Conservation (phyloP, 768 basidiomycete species). For the Piloderma croceum region DNA sequence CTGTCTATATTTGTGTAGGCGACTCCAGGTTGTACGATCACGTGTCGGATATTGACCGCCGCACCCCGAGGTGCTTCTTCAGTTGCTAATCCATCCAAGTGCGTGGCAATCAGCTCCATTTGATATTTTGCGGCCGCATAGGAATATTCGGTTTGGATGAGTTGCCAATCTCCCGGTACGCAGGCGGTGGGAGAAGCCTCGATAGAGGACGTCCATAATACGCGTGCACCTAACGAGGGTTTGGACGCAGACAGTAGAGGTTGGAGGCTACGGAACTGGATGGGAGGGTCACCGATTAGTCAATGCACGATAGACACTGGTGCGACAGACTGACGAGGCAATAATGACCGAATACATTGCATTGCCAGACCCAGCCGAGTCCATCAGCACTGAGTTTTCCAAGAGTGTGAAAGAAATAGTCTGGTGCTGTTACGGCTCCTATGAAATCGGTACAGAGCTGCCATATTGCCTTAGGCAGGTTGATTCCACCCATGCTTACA, state of each 20-base stretch:
- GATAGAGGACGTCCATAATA: constrained; percentile 77
- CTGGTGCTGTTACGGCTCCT: constrained; percentile 46
- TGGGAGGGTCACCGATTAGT: constrained; percentile 4
- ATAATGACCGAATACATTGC: constrained; percentile 80
- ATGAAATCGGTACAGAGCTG: constrained; percentile 46
- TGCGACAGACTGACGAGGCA: constrained; percentile 48
- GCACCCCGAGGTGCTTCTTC: constrained; percentile 16
- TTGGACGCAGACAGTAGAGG: constrained; percentile 43
- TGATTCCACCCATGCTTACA: constrained; percentile 48
- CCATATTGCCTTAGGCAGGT: constrained; percentile 40
- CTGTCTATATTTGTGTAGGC: constrained; percentile 57
- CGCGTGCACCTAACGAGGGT: constrained; percentile 43
- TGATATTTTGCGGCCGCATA: constrained; percentile 77
- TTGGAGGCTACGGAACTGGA: constrained; percentile 60
- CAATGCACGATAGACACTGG: no score
- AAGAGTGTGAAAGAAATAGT: constrained; percentile 48
- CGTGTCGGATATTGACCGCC: constrained; percentile 7
- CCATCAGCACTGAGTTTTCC: constrained; percentile 64
- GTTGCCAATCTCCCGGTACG: constrained; percentile 67
- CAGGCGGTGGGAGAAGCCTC: constrained; percentile 53
- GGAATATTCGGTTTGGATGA: constrained; percentile 50
- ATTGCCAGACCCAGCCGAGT: constrained; percentile 80
- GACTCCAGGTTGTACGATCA: constrained; percentile 59
- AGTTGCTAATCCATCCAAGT: constrained; percentile 45
- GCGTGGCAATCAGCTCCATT: constrained; percentile 58